Percentiles rank a stretch among this genome's conserved stretches.
Evolutionary conservation across 2,329 filamentous ascomycete species (phyloP).

Genomic region (Arthrobotrys sphaeroides): DNA sequence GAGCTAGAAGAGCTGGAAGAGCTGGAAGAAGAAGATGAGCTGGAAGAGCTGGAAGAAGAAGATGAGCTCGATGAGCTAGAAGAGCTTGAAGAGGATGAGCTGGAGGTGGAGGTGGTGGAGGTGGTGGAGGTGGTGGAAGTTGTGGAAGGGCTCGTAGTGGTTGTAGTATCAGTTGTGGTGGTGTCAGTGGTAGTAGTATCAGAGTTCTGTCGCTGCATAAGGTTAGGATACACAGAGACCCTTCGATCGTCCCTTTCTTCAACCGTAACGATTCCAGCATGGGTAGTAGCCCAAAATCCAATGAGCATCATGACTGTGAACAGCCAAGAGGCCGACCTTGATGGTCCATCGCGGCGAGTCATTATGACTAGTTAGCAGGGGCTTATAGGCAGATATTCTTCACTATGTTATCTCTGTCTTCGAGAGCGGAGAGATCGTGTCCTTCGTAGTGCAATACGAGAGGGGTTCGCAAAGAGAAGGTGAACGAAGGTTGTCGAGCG

Average conservation of each 20-base stretch:
- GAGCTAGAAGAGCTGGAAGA: not conserved
- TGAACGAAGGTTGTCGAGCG: too few relatives aligned
- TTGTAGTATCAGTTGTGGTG: too few relatives aligned
- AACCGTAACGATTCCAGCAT: slow-evolving; percentile 13
- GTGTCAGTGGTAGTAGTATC: not conserved
- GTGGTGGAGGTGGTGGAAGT: not conserved
- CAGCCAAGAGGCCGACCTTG: slow-evolving; percentile 29
- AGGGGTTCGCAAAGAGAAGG: not conserved
- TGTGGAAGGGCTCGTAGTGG: not conserved
- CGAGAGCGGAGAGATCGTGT: not conserved
- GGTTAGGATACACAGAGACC: not conserved
- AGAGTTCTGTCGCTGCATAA: not conserved
- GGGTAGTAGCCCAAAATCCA: not conserved
- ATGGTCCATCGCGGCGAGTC: not conserved
- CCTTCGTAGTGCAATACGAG: not conserved
- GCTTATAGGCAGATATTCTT: not conserved
- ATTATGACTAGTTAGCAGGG: slow-evolving; percentile 11
- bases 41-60: not conserved
- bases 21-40: not conserved
- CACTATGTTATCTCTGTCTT: not conserved
- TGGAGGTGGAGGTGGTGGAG: not conserved
- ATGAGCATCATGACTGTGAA: slow-evolving; percentile 12
- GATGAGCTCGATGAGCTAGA: slow-evolving; percentile 3
- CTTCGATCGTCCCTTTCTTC: not conserved
- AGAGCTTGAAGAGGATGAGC: not conserved